Conservation (phyloP, 2,329 filamentous ascomycete genomes). For the Chrysoporthe deuterocubensis region DNA sequence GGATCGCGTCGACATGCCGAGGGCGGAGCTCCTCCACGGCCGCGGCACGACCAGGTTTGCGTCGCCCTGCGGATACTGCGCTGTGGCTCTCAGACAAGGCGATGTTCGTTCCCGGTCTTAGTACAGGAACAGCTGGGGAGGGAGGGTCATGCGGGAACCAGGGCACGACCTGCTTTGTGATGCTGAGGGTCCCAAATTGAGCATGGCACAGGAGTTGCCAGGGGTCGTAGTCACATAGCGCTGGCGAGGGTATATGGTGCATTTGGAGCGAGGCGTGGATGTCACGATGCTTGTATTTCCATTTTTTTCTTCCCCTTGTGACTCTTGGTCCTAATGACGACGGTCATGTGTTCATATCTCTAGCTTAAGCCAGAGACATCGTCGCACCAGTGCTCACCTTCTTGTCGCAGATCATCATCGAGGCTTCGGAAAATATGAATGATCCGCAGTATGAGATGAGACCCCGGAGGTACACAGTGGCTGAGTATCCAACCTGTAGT, state of each 20-base stretch:
- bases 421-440: too few relatives aligned
- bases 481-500: too few relatives aligned
- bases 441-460: too few relatives aligned
- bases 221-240: background rate
- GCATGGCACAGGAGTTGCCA: background rate
- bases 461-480: too few relatives aligned
- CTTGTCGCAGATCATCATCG: background rate
- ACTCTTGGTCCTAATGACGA: background rate
- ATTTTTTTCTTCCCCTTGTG: background rate
- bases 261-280: conserved; percentile 1
- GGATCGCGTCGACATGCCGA: background rate
- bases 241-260: background rate
- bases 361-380: background rate
- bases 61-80: too few relatives aligned
- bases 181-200: background rate
- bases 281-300: background rate
- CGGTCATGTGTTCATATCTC: background rate
- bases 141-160: background rate
- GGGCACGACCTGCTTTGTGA: background rate
- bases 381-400: conserved; percentile 1
- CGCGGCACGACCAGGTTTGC: too few relatives aligned
- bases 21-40: background rate
- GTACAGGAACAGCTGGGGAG: too few relatives aligned
- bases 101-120: too few relatives aligned
- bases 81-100: too few relatives aligned